Evolutionary conservation across 31 red algal genomes (phyloP).

Genomic region (Endocladia muricata): DNA sequence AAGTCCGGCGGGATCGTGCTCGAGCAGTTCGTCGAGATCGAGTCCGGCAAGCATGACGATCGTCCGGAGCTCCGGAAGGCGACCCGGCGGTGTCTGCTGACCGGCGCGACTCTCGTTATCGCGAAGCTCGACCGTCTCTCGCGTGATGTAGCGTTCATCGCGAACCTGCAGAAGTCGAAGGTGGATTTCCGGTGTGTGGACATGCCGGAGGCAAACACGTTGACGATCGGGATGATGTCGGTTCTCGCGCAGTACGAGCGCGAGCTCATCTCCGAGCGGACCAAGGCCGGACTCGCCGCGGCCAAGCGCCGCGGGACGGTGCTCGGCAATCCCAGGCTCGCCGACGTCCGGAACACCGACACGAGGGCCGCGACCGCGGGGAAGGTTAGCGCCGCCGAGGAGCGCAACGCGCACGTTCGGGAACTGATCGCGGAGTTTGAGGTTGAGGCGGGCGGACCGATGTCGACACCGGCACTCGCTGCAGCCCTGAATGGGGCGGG

Average conservation of each 20-base stretch:
- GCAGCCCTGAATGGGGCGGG: no score
- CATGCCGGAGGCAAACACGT: not conserved
- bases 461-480: no score
- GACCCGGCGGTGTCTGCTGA: not conserved
- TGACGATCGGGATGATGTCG: not conserved
- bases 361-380: no score
- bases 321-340: no score
- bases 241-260: not conserved
- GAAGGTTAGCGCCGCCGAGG: no score
- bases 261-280: not conserved
- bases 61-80: not conserved
- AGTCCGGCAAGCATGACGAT: not conserved
- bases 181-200: not conserved
- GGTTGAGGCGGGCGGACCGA: no score
- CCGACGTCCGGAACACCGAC: no score
- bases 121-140: not conserved
- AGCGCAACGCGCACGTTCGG: no score
- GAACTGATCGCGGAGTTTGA: no score
- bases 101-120: not conserved
- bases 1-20: not conserved
- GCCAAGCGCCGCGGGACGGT: not conserved
- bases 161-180: not conserved
- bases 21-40: not conserved
- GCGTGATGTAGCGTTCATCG: not conserved
- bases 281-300: not conserved